Evolutionary conservation across 2,329 filamentous ascomycete genomes (phyloP).

Genomic region (Trichoderma harzianum): DNA sequence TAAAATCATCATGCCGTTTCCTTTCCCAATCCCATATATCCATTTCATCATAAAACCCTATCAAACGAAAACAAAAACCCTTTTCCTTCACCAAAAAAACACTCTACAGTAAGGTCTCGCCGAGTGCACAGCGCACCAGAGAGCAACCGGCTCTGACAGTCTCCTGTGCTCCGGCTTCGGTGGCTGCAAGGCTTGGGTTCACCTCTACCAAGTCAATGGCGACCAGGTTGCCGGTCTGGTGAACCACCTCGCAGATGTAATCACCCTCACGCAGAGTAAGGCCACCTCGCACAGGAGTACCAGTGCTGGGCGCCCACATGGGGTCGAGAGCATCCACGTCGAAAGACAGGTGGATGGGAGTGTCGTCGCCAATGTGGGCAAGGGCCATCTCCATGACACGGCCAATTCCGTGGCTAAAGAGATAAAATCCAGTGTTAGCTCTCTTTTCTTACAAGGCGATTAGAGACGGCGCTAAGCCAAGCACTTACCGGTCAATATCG

Average conservation of each 20-base stretch:
- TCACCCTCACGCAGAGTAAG: constrained; percentile 93
- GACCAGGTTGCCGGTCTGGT: constrained; percentile 73
- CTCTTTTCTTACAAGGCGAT: background rate
- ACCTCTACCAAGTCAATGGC: constrained; percentile 82
- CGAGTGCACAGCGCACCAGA: constrained; percentile 84
- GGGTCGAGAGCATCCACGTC: constrained; percentile 96
- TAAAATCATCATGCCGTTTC: constrained; percentile 2
- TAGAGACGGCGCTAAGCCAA: background rate
- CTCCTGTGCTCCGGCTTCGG: constrained; percentile 68
- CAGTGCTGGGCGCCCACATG: constrained; percentile 92
- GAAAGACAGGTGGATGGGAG: constrained; percentile 94
- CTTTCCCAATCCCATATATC: constrained; percentile 10
- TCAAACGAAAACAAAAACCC: background rate
- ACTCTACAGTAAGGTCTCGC: constrained; percentile 81
- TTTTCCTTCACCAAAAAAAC: constrained; percentile 55
- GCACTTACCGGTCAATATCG: constrained; percentile 78
- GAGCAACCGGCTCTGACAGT: constrained; percentile 90
- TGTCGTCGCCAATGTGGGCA: constrained; percentile 89
- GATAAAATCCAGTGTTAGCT: background rate
- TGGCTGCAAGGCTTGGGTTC: constrained; percentile 67
- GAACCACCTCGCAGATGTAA: constrained; percentile 88
- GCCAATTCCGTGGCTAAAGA: constrained; percentile 77
- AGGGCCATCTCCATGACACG: constrained; percentile 98
- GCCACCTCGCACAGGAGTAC: constrained; percentile 89
- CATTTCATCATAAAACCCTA: background rate